Evolutionary conservation across 1,284 basidiomycete species (phyloP).

Genomic region (Sanghuangporus sanghuang): DNA sequence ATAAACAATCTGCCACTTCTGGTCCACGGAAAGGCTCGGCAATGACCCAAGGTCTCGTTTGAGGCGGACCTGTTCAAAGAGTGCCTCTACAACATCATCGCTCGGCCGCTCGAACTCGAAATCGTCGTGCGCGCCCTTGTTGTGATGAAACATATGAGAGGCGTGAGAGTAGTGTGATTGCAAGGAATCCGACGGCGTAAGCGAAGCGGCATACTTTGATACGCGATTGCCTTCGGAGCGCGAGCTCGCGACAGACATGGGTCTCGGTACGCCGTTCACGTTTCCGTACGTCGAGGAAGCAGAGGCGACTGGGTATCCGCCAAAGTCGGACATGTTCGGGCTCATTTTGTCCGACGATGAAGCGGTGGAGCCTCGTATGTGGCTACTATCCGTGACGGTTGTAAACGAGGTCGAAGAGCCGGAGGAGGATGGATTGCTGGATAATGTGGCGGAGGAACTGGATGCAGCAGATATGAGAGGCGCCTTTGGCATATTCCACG

Average conservation of each 20-base stretch:
- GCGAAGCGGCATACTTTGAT: slow-evolving; percentile 58
- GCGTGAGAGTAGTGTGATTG: slow-evolving; percentile 51
- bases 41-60: slow-evolving; percentile 61
- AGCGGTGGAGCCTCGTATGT: slow-evolving; percentile 50
- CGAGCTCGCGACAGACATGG: slow-evolving; percentile 47
- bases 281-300: slow-evolving; percentile 21
- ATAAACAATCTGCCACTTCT: slow-evolving; percentile 92
- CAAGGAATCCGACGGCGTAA: slow-evolving; percentile 43
- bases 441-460: slow-evolving; percentile 51
- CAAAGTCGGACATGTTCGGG: slow-evolving; percentile 25
- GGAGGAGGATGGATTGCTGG: slow-evolving; percentile 38
- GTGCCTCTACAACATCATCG: slow-evolving; percentile 67
- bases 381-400: slow-evolving; percentile 32
- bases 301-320: slow-evolving; percentile 33
- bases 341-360: slow-evolving; percentile 30
- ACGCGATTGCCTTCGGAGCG: slow-evolving; percentile 54
- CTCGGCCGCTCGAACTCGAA: slow-evolving; percentile 73
- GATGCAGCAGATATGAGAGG: slow-evolving; percentile 42
- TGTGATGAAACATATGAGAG: slow-evolving; percentile 49
- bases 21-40: slow-evolving; percentile 64
- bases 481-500: slow-evolving; percentile 34
- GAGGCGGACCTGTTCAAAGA: slow-evolving; percentile 73
- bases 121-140: slow-evolving; percentile 46
- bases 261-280: slow-evolving; percentile 39
- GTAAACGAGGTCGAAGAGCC: slow-evolving; percentile 31